A percentile compares a stretch with the other conserved stretches of the same genome.
phyloP scores from a whole-genome alignment of 192 early-diverging fungal genomes.

The Kickxella alabastrina region DNA sequence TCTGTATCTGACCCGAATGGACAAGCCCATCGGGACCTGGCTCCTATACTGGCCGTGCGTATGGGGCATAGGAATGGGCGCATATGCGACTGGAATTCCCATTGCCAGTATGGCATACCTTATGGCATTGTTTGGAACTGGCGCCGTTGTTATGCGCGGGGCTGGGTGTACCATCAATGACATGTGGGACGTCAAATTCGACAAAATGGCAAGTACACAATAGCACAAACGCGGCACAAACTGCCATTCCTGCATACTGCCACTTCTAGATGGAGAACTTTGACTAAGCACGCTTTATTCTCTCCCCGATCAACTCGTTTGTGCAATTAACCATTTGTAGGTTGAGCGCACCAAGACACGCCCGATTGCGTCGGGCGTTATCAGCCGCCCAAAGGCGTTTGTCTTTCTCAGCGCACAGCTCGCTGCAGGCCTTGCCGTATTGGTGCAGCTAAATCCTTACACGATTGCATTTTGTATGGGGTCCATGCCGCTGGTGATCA shows the following conservation, averaged over 20 bases:
- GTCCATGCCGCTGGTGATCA: constrained; percentile 70
- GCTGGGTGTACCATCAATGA: constrained; percentile 98
- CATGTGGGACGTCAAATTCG: constrained; percentile 90
- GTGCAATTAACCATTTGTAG: too few relatives aligned
- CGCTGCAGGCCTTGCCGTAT: constrained; percentile 71
- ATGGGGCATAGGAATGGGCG: constrained; percentile 72
- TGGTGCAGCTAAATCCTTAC: constrained; percentile 87
- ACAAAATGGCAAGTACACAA: constrained; percentile 59
- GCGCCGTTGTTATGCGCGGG: constrained; percentile 88
- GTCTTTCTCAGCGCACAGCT: constrained; percentile 78
- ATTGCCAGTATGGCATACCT: constrained; percentile 56
- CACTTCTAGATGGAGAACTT: too few relatives aligned
- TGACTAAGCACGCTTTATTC: too few relatives aligned
- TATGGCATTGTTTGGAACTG: constrained; percentile 77
- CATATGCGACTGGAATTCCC: constrained; percentile 56
- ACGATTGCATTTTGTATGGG: constrained; percentile 80
- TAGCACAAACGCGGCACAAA: too few relatives aligned
- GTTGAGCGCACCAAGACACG: constrained; percentile 78
- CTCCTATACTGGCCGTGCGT: constrained; percentile 88
- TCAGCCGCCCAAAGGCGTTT: constrained; percentile 66
- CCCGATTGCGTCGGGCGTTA: constrained; percentile 76
- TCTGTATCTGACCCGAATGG: constrained; percentile 70
- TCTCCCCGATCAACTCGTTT: too few relatives aligned
- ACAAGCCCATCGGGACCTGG: constrained; percentile 92
- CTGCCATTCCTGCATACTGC: too few relatives aligned